phyloP scores from a whole-genome alignment of 345 rosid genomes.

The Eucalyptus urophylla region DNA sequence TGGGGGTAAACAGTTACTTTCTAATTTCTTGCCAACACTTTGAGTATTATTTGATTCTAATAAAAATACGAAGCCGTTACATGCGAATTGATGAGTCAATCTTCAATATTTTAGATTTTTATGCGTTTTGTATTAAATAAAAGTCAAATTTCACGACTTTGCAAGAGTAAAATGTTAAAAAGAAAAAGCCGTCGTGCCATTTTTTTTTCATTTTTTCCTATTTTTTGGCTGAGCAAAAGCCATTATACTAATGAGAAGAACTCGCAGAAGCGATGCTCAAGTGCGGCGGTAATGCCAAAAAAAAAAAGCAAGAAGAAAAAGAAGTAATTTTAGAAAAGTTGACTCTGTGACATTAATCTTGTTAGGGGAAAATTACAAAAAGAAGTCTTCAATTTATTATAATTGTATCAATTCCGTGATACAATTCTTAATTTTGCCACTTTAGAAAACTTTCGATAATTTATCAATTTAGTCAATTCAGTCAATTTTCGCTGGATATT shows the following conservation, averaged over 20 bases:
- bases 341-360: not conserved
- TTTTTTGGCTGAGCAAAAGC: not conserved
- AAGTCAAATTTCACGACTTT: not conserved
- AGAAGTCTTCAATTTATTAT: not conserved
- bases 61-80: not conserved
- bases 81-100: not conserved
- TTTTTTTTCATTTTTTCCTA: not conserved
- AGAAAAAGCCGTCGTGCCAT: not conserved
- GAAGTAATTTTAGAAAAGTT: not conserved
- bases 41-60: not conserved
- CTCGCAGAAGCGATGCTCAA: not conserved
- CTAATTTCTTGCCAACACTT: not conserved
- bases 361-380: not conserved
- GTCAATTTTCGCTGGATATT: accelerated
- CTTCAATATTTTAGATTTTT: not conserved
- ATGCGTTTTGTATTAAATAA: not conserved
- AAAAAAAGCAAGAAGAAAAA: not conserved
- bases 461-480: not conserved
- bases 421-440: not conserved
- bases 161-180: not conserved
- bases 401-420: not conserved
- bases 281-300: not conserved
- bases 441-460: not conserved
- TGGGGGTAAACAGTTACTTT: not conserved
- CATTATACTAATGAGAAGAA: not conserved